Conservation (phyloP, 2,329 filamentous ascomycete genomes). For the Aspergillus ruber region DNA sequence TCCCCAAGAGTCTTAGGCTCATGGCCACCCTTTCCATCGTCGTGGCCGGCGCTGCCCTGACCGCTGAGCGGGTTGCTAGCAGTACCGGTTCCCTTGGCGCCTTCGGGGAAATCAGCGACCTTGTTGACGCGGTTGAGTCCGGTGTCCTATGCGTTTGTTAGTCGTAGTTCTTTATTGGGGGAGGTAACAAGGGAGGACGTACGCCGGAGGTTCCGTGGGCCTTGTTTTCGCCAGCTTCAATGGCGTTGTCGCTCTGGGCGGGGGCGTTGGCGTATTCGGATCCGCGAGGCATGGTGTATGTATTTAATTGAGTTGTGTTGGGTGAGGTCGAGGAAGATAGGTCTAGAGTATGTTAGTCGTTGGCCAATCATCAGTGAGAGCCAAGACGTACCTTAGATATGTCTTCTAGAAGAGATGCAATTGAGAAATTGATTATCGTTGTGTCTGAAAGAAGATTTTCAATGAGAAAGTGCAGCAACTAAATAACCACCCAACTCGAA, state of each 20-base stretch:
- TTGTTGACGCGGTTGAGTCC: constrained; percentile 26
- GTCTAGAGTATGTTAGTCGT: background rate
- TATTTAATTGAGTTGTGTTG: background rate
- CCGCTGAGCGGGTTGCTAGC: constrained; percentile 14
- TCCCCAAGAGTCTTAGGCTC: constrained; percentile 30
- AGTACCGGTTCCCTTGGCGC: constrained; percentile 21
- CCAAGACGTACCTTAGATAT: too few relatives aligned
- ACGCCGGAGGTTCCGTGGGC: constrained; percentile 30
- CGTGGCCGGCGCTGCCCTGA: constrained; percentile 17
- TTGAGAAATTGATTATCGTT: too few relatives aligned
- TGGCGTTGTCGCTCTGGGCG: constrained; percentile 34
- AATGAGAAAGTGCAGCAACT: background rate
- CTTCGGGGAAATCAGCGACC: constrained; percentile 30
- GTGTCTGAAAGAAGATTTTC: too few relatives aligned
- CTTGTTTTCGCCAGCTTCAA: constrained; percentile 27
- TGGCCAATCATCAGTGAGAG: too few relatives aligned
- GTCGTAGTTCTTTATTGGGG: background rate
- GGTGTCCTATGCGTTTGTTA: constrained; percentile 16
- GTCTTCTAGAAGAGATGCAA: too few relatives aligned
- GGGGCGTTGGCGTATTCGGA: constrained; percentile 34
- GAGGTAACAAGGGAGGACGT: constrained; percentile 5
- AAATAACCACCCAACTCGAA: background rate
- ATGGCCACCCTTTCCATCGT: constrained; percentile 33
- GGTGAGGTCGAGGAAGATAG: background rate
- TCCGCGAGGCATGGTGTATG: constrained; percentile 31